Evolutionary conservation across 169 alveolate species (phyloP), one percentile per base, ranked within the genome.

Genomic region (Eimeria sp.): DNA sequence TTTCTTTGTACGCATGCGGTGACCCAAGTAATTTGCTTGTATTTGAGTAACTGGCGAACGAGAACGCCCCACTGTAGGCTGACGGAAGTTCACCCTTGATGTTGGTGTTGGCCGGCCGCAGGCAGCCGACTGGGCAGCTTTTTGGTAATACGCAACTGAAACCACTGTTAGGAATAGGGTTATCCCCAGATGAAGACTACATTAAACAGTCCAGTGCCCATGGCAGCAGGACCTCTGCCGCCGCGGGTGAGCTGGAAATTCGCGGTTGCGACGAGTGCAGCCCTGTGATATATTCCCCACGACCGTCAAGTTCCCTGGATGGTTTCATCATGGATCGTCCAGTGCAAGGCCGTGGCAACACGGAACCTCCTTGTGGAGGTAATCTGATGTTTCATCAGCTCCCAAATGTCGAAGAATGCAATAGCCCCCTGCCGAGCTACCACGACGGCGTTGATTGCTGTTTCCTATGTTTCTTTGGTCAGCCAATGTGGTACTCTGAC

Each of bases 401-500:
- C 70, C 82, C 58, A 61, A 5, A 10, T 54, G 34, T 45, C 43
- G 49, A 65, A 14, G 94, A 87, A 22, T 54, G 82, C 45, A 34
- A 51, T 25, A 16, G 13, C 89, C 51, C 89, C 70, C 6, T 34
- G 83, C 51, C 10, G 51, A 40, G 5, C 57, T 30, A 40, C 9
- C 83, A 73, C 4, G 4, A 10, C 22, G 89, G 61, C 70, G 57
- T 49, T 47, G 94, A 47, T 70, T 87, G 22, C 63, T 58, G 67
- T 51, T 18, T 45, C 83, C n/a, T 87, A 27, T 34, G 94, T 65
- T 87, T 65, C 67, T 87, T 87, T 65, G 94, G 94, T 4, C 67
- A 43, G 82, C 94, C 94, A 22, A 43, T 87, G 67, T 87, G 94
- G 94, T 61, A 34, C 11, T 87, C 67, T 27, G 83, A 87, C 94